phyloP scores from a whole-genome alignment of 148 eudicot species.

The Talinum fruticosum region DNA sequence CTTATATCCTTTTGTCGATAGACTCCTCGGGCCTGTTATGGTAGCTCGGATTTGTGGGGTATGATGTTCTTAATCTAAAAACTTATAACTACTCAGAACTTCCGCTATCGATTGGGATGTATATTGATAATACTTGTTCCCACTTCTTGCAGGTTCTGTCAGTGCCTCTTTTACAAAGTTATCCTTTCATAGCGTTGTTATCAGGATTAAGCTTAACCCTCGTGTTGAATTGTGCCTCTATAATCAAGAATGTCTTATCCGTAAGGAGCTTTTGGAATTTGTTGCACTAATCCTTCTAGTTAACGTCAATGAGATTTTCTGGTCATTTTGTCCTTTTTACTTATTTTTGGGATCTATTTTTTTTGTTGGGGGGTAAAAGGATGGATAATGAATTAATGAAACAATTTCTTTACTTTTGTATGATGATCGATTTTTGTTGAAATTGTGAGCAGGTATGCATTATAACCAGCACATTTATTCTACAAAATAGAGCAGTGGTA shows the following conservation, averaged over 20 bases:
- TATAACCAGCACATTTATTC: conserved; percentile 59
- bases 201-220: conserved; percentile 58
- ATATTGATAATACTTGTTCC: background rate
- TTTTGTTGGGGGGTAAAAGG: too few relatives aligned
- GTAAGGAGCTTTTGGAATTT: conserved; percentile 27
- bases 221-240: conserved; percentile 54
- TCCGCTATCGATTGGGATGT: background rate
- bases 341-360: background rate
- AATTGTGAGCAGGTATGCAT: conserved; percentile 45
- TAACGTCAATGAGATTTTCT: too few relatives aligned
- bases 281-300: background rate
- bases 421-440: background rate
- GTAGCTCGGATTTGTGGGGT: conserved; percentile 63
- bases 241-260: conserved; percentile 55
- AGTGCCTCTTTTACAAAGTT: conserved; percentile 51
- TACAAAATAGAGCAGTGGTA: conserved; percentile 94
- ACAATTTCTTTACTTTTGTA: background rate
- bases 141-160: conserved; percentile 37
- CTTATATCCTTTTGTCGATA: conserved; percentile 49
- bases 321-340: background rate
- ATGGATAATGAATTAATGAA: too few relatives aligned
- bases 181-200: conserved; percentile 55
- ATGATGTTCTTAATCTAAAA: conserved; percentile 20
- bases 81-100: background rate
- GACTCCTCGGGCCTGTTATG: conserved; percentile 48